phyloP scores from a whole-genome alignment of 345 rosid genomes.

The Eucalyptus microcorys region DNA sequence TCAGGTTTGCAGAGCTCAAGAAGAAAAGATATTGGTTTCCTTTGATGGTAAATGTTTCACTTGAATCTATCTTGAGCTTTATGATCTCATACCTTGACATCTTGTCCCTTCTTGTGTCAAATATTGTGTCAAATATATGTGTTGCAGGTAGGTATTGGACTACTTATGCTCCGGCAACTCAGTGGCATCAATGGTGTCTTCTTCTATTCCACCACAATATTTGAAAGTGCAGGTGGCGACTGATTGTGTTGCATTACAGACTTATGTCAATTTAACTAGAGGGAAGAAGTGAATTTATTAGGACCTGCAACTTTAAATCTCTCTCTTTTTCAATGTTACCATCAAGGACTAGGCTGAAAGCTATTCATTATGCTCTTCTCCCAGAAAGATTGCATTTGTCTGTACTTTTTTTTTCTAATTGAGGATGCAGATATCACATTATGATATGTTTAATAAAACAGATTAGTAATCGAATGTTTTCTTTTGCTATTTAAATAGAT shows the following conservation, averaged over 20 bases:
- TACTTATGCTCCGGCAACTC: constrained; percentile 81
- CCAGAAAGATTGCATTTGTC: not conserved
- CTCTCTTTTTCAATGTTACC: not conserved
- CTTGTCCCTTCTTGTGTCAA: not conserved
- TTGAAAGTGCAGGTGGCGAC: constrained; percentile 55
- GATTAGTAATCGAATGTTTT: not conserved
- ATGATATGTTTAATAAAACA: not conserved
- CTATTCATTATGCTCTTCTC: not conserved
- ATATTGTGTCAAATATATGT: not conserved
- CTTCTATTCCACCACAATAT: constrained; percentile 87
- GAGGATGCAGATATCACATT: not conserved
- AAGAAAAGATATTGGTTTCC: constrained; percentile 94
- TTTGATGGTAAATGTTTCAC: constrained; percentile 38
- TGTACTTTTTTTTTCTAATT: not conserved
- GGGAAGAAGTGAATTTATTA: not conserved
- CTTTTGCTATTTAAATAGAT: not conserved
- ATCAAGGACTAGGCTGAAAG: not conserved
- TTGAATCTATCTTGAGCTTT: not conserved
- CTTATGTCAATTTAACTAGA: not conserved
- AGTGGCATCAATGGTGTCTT: constrained; percentile 88
- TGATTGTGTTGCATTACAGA: not conserved
- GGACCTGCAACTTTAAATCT: not conserved
- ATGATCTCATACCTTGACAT: not conserved
- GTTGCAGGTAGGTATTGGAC: constrained; percentile 77
- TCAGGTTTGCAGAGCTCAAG: constrained; percentile 77